A percentile compares a stretch with the other conserved stretches of the same genome.
Evolutionary conservation across 495 filamentous ascomycete genomes (phyloP).

Genomic region (Podospora pseudoanserina): DNA sequence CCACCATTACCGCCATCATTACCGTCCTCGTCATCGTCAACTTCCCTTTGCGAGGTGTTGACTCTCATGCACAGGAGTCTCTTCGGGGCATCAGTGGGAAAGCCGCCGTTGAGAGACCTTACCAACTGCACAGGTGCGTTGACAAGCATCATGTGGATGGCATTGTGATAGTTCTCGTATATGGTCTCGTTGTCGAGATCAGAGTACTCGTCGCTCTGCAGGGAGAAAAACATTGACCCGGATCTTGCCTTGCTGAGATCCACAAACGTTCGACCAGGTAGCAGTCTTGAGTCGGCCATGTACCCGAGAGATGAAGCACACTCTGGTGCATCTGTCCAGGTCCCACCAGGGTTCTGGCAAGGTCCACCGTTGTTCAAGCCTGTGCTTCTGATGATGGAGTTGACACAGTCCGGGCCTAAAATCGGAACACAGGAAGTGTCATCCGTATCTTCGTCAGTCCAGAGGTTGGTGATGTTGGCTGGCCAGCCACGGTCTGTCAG

Average conservation of each 20-base stretch:
- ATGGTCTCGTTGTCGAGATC: not conserved
- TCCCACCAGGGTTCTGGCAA: not conserved
- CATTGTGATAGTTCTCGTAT: not conserved
- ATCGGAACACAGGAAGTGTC: not conserved
- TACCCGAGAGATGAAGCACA: not conserved
- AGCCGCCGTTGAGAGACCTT: not conserved
- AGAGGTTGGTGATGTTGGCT: conserved; percentile 4
- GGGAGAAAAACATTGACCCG: no score
- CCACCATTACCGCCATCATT: not conserved
- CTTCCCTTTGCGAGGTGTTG: not conserved
- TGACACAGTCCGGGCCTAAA: not conserved
- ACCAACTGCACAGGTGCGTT: not conserved
- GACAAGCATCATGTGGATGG: not conserved
- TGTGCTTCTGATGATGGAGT: not conserved
- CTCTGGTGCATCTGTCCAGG: not conserved
- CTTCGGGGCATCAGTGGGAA: not conserved
- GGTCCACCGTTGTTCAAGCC: not conserved
- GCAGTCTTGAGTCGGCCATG: not conserved
- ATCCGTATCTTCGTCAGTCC: not conserved
- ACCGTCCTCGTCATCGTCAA: not conserved
- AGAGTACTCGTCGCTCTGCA: not conserved
- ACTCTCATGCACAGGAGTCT: not conserved
- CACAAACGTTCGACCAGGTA: not conserved
- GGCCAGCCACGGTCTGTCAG: not conserved
- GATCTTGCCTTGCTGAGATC: not conserved